These are phyloP conservation scores for Penicillium sp. DNA, from an alignment of 2,329 filamentous ascomycete species.

Conservation along the genomic window DNA sequence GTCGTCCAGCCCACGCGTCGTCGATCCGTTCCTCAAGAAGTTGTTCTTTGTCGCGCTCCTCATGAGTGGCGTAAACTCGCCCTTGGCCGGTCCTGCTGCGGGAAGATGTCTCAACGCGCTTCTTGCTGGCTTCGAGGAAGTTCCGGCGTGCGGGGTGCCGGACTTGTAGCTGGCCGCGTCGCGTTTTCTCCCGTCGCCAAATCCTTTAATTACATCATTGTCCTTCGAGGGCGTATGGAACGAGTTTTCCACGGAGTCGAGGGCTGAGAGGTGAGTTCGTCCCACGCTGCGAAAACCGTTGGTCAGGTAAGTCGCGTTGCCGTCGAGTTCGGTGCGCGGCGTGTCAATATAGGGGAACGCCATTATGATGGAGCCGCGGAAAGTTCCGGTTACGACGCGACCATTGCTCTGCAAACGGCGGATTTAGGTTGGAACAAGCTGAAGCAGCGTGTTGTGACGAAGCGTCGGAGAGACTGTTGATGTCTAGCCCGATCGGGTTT, in stretches of 20 bases:
- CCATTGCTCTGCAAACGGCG: constrained; percentile 21
- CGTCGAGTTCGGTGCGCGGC: constrained; percentile 71
- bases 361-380: constrained; percentile 48
- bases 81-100: constrained; percentile 50
- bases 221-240: constrained; percentile 76
- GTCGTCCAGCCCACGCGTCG: constrained; percentile 53
- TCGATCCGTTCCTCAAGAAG: constrained; percentile 54
- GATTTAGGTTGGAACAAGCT: constrained; percentile 10
- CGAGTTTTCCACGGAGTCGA: constrained; percentile 83
- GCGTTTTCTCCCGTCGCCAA: constrained; percentile 59
- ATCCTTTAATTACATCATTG: constrained; percentile 69
- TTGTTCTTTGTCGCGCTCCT: constrained; percentile 71
- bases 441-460: constrained; percentile 33
- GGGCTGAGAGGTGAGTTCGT: constrained; percentile 43
- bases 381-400: constrained; percentile 24
- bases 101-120: constrained; percentile 66
- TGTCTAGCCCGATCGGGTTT: constrained; percentile 36
- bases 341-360: constrained; percentile 71
- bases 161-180: constrained; percentile 54
- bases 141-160: constrained; percentile 69
- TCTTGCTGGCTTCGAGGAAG: constrained; percentile 42
- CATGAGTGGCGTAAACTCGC: constrained; percentile 90
- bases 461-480: constrained; percentile 36
- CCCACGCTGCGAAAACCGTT: constrained; percentile 56
- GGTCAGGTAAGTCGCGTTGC: constrained; percentile 76